Base-by-base conservation (phyloP, 805 yeast genomes). In the Ogataea zsoltii region DNA sequence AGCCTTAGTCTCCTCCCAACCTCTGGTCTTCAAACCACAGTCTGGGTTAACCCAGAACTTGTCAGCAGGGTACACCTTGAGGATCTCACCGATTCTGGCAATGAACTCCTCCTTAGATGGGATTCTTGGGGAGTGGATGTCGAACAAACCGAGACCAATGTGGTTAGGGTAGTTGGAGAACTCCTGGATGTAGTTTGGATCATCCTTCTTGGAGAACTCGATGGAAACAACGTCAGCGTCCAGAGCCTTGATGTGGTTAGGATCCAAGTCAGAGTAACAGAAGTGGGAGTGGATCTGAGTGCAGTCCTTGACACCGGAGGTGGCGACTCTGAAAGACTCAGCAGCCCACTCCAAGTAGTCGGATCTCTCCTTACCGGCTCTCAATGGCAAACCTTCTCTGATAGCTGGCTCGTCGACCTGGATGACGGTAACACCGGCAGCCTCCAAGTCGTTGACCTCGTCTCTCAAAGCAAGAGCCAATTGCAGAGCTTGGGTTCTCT, bases 21-120 rank as follows among this genome's bases (percentile, higher is more conserved):
- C 96, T 85, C 99, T 91, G 73, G 99, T 94, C 88, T 94, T 94
- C 75, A 94, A 84, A 83, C 99, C 99, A 84, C 99, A 94, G 80
- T 94, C 99, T 68, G 99, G 99, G 95, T 94, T 94, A 70, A 94
- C 96, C 99, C 99, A 94, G 83, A 94, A 88, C 76, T 91, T 92
- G 74, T 88, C 88, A 69, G 94, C 95, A 71, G 97, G 97, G 82
- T 92, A 92, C 51, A 88, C 94, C 80, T 90, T 89, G 75, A 94
- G 79, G 78, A 94, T 91, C 72, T 89, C 94, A 68, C 82, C 83
- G 68, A 94, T 88, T 79, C 97, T 90, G 69, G 84, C 75, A 72
- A 89, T 84, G 75, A 94, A 92, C 79, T 94, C 99, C 71, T 87
- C 90, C 77, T 85, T 87, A 50, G 99, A 91, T 67, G 99, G 99